Evolutionary conservation across 2,329 filamentous ascomycete genomes (phyloP), one percentile per base, ranked within the genome.

Genomic region (Paramyrothecium sp.): DNA sequence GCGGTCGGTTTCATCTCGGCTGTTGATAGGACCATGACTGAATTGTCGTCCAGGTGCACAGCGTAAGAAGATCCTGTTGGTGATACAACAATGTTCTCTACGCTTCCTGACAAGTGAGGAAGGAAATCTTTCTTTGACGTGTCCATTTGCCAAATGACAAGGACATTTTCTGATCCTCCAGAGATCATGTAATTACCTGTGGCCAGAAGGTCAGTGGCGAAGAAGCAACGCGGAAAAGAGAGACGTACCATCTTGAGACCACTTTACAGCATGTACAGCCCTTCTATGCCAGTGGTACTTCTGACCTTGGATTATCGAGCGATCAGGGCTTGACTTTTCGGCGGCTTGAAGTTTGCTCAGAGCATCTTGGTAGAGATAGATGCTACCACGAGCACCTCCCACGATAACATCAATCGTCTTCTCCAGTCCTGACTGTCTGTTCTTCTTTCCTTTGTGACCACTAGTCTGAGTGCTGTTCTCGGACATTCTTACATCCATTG

Each of bases 81-180:
- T 17, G 93, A 97, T 34, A 99, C 85, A 4, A 90, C 87, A 48
- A 99, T 84, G 65, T 90, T 92, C 70, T 95, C 89, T 38, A 99
- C 90, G 23, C 88, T 86, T 7, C 92, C 90, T 22, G 90, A 89
- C 57, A 99, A 81, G 81, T 98, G 92, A n/a, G 95, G 95, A 26
- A 99, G 78, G 68, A 89, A 91, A 68, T 95, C 89, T 67, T 86
- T 87, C 69, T 89, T 89, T 61, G 88, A 88, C 1, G 94, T 97
- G 63, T 96, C 91, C 57, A 97, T 80, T 74, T 99, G 95, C 93
- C 93, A 98, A 33, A 97, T 78, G 10, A 97, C 91, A 47, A 99
- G 80, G 20, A 92, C 90, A 8, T 92, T 93, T 74, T 99, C 95
- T 21, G 87, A 86, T 33, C 95, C 95, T 68, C 95, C 95, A 56